These are phyloP conservation scores for Botrytis porri DNA, from an alignment of 2,329 filamentous ascomycete species.

Conservation along the genomic window DNA sequence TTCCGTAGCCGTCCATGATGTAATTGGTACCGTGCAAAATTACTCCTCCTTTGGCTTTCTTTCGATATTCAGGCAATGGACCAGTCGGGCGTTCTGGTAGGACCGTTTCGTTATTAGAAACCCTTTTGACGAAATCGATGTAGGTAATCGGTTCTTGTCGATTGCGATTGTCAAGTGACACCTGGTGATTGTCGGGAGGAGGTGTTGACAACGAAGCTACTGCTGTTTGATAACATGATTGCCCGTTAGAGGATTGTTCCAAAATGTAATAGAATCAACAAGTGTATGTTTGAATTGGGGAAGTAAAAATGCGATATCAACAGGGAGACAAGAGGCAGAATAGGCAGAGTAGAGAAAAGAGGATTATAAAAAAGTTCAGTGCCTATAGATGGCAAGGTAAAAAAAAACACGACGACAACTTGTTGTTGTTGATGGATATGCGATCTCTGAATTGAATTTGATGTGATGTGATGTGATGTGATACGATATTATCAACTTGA, in stretches of 20 bases:
- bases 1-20: conserved; percentile 35
- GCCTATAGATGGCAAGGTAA: conserved; percentile 29
- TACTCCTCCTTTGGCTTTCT: conserved; percentile 8
- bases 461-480: conserved; percentile 24
- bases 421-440: conserved; percentile 20
- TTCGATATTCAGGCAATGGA: conserved; percentile 13
- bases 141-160: conserved; percentile 26
- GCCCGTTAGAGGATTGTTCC: conserved; percentile 39
- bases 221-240: conserved; percentile 41
- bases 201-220: conserved; percentile 31
- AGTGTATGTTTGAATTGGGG: conserved; percentile 23
- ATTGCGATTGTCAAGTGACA: conserved; percentile 37
- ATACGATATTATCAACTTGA: conserved; percentile 14
- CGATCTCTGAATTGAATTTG: conserved; percentile 17
- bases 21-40: conserved; percentile 19
- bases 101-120: conserved; percentile 21
- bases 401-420: conserved; percentile 23
- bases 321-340: conserved; percentile 14
- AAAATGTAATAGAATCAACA: conserved; percentile 28
- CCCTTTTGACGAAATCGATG: conserved; percentile 25
- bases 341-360: conserved; percentile 25
- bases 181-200: conserved; percentile 32
- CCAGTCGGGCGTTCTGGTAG: conserved; percentile 20
- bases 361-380: conserved; percentile 27
- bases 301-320: conserved; percentile 19